phyloP scores from a whole-genome alignment of 129 eudicot species.

The Artemisia argyi region DNA sequence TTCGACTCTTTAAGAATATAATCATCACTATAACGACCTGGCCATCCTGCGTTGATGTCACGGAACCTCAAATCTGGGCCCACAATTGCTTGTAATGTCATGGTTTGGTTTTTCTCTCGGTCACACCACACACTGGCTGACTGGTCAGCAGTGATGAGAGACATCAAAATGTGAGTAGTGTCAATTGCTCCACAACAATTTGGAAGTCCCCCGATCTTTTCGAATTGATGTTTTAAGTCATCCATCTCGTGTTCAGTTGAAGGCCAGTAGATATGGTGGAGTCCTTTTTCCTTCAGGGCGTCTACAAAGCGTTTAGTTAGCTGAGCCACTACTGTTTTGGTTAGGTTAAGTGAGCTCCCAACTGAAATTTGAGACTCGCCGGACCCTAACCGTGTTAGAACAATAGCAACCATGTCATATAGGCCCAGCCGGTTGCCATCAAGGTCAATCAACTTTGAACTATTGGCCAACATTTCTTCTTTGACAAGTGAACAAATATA shows the following conservation, averaged over 20 bases:
- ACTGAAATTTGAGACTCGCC: constrained; percentile 50
- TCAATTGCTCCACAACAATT: constrained; percentile 77
- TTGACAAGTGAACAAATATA: constrained; percentile 59
- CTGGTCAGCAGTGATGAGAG: constrained; percentile 36
- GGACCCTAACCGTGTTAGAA: constrained; percentile 60
- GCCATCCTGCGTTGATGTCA: constrained; percentile 54
- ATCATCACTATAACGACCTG: constrained; percentile 54
- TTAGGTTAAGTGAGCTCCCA: constrained; percentile 48
- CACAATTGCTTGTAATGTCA: constrained; percentile 56
- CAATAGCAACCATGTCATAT: constrained; percentile 61
- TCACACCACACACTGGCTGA: constrained; percentile 45
- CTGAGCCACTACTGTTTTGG: constrained; percentile 57
- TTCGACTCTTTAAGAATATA: constrained; percentile 37
- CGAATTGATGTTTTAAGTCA: constrained; percentile 48
- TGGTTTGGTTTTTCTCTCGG: constrained; percentile 41
- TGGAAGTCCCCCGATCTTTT: constrained; percentile 57
- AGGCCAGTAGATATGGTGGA: constrained; percentile 62
- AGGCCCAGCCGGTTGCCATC: constrained; percentile 42
- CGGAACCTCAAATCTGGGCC: constrained; percentile 59
- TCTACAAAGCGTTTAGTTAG: constrained; percentile 67
- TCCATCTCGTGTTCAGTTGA: constrained; percentile 41
- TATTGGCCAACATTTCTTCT: constrained; percentile 43
- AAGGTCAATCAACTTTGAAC: constrained; percentile 37
- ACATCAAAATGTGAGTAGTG: constrained; percentile 58
- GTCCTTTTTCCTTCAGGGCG: constrained; percentile 38